Conservation (phyloP, 345 rosid species). For the Geranium rotundifolium region DNA sequence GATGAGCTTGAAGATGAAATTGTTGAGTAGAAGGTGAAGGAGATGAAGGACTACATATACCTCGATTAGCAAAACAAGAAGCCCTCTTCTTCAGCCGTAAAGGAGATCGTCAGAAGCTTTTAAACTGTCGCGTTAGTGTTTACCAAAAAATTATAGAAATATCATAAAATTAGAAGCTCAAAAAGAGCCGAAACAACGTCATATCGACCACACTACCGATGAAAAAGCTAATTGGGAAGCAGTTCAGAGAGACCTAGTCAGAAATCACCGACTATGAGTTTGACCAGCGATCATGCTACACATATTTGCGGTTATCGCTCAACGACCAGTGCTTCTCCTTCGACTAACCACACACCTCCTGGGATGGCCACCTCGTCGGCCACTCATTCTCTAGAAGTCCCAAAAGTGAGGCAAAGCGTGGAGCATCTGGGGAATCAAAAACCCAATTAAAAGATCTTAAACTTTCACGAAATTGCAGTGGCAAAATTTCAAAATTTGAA, state of each 20-base stretch:
- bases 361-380: slow-evolving; percentile 85
- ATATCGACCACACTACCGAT: slow-evolving; percentile 63
- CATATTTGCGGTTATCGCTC: slow-evolving; percentile 60
- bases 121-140: slow-evolving; percentile 99
- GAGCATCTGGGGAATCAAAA: slow-evolving; percentile 76
- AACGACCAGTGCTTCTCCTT: slow-evolving; percentile 78
- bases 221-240: slow-evolving; percentile 73
- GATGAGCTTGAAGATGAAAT: no score
- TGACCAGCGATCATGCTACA: slow-evolving; percentile 75
- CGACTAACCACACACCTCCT: slow-evolving; percentile 93
- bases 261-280: slow-evolving; percentile 80
- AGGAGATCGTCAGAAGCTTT: slow-evolving; percentile 72
- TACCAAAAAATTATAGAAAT: no score
- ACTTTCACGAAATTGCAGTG: no score
- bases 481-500: no score
- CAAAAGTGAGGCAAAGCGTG: slow-evolving; percentile 72
- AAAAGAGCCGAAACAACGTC: slow-evolving; percentile 47
- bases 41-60: slow-evolving; percentile 89
- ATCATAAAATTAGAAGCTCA: slow-evolving; percentile 85
- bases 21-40: slow-evolving; percentile 48
- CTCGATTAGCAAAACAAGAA: slow-evolving; percentile 75
- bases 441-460: no score
- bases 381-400: slow-evolving; percentile 59
- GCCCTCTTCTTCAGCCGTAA: slow-evolving; percentile 60
- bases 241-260: slow-evolving; percentile 71